A percentile compares a stretch with the other conserved stretches of the same genome.
These are phyloP conservation scores for Brassica nigra DNA, from an alignment of 345 rosid genomes.

Conservation along the genomic window DNA sequence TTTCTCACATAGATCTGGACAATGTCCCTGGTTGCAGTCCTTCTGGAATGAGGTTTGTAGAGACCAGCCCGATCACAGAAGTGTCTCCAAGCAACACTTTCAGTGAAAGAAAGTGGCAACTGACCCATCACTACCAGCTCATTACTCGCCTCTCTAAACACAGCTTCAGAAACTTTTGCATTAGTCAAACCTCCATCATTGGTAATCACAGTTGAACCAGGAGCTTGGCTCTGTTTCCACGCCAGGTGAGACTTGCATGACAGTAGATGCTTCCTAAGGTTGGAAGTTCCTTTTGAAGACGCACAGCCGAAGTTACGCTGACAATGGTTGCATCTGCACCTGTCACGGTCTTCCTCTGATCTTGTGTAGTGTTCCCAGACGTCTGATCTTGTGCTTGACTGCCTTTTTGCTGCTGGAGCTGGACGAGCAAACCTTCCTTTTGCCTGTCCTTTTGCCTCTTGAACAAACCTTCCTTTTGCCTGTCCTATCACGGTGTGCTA, in stretches of 20 bases:
- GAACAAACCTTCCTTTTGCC: not conserved
- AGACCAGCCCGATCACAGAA: too few relatives aligned
- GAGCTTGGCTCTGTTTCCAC: not conserved
- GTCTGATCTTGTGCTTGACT: not conserved
- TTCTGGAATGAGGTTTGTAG: too few relatives aligned
- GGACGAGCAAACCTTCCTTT: not conserved
- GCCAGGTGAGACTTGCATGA: not conserved
- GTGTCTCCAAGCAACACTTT: too few relatives aligned
- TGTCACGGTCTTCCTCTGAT: not conserved
- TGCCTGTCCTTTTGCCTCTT: not conserved
- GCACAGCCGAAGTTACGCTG: not conserved
- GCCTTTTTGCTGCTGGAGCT: not conserved
- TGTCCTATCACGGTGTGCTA: not conserved
- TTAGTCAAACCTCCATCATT: too few relatives aligned
- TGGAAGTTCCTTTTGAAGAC: not conserved
- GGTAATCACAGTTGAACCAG: not conserved
- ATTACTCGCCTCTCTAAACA: too few relatives aligned
- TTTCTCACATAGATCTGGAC: too few relatives aligned
- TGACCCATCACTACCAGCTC: too few relatives aligned
- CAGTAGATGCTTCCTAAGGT: not conserved
- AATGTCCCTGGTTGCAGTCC: too few relatives aligned
- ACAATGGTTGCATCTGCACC: not conserved
- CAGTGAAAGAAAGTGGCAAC: too few relatives aligned
- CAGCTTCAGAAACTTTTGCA: too few relatives aligned
- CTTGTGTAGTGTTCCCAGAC: not conserved